phyloP scores from a whole-genome alignment of 2,329 filamentous ascomycete species.

The Raffaelea deltoideospora region DNA sequence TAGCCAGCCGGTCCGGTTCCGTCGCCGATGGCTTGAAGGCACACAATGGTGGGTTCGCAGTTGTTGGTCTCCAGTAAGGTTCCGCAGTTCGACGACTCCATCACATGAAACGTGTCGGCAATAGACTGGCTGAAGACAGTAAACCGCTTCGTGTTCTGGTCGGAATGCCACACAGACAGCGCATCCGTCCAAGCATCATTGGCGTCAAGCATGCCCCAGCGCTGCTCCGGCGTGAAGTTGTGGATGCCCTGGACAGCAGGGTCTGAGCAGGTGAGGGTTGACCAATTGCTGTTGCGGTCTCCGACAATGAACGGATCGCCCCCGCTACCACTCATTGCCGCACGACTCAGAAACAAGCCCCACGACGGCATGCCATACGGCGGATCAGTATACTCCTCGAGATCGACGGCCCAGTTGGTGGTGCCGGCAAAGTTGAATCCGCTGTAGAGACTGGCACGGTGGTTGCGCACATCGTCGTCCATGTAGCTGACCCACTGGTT shows the following conservation, averaged over 20 bases:
- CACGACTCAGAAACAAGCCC: background rate
- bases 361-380: background rate
- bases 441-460: constrained; percentile 5
- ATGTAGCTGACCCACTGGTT: constrained; percentile 9
- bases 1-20: constrained; percentile 8
- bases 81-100: constrained; percentile 1
- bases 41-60: constrained; percentile 3
- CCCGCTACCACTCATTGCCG: too few species aligned
- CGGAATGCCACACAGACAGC: constrained; percentile 10
- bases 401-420: constrained; percentile 11
- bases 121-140: constrained; percentile 9
- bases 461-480: constrained; percentile 6
- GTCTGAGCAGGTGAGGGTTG: constrained; percentile 10
- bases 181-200: constrained; percentile 14
- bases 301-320: constrained; percentile 4
- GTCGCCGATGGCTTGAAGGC: background rate
- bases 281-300: constrained; percentile 13
- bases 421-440: constrained; percentile 9
- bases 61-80: background rate
- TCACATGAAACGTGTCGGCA: background rate
- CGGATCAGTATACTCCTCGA: background rate
- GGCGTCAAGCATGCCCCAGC: constrained; percentile 13
- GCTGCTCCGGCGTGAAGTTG: constrained; percentile 6
- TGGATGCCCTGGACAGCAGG: constrained; percentile 1
- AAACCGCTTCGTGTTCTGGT: constrained; percentile 3